Evolutionary conservation across 2,329 filamentous ascomycete species (phyloP).

Genomic region (Aspergillus bombycis): DNA sequence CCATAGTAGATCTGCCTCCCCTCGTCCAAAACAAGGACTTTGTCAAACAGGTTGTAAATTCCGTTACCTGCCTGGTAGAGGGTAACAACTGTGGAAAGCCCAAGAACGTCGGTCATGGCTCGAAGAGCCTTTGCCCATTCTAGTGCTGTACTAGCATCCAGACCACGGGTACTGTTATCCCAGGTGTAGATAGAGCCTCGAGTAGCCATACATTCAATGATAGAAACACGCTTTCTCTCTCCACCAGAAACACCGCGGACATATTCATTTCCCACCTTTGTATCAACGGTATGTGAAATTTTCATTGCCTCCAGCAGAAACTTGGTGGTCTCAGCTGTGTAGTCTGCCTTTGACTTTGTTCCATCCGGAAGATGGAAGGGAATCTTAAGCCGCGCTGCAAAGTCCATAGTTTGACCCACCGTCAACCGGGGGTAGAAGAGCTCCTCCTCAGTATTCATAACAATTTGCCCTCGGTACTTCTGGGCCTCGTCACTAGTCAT

Average conservation of each 20-base stretch:
- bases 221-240: constrained; percentile 69
- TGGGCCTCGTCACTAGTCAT: constrained; percentile 45
- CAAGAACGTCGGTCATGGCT: constrained; percentile 61
- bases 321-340: neutral
- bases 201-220: constrained; percentile 64
- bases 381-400: constrained; percentile 10
- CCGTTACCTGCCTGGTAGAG: constrained; percentile 72
- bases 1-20: constrained; percentile 70
- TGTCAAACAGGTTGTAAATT: constrained; percentile 72
- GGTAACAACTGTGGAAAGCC: constrained; percentile 60
- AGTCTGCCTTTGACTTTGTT: neutral
- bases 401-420: constrained; percentile 54
- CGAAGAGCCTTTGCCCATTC: constrained; percentile 65
- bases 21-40: constrained; percentile 68
- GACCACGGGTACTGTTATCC: constrained; percentile 66
- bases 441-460: constrained; percentile 57
- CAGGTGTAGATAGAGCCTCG: constrained; percentile 63
- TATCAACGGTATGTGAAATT: constrained; percentile 42
- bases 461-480: constrained; percentile 59
- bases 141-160: constrained; percentile 67
- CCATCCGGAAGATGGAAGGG: constrained; percentile 4
- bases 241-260: constrained; percentile 68
- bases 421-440: constrained; percentile 54
- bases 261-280: constrained; percentile 66
- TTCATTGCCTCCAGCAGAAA: constrained; percentile 7